Evolutionary conservation across 2,329 filamentous ascomycete species (phyloP).

Genomic region (Cladobotryum mycophilum): DNA sequence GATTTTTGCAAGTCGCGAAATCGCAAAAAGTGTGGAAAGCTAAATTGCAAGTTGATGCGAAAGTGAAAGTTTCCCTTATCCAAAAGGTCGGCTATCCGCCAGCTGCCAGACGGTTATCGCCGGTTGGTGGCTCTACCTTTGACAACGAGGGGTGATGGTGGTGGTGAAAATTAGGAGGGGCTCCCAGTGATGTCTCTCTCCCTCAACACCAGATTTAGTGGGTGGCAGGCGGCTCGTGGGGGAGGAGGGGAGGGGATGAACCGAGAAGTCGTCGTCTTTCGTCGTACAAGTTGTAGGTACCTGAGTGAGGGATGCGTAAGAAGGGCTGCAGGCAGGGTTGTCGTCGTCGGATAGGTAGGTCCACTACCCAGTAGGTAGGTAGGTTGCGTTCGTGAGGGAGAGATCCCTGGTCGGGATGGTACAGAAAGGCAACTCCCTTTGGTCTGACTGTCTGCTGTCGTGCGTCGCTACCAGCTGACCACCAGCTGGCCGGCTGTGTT

Average conservation of each 20-base stretch:
- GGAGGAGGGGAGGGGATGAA: background rate
- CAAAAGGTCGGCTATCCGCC: background rate
- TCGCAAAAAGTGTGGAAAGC: background rate
- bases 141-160: background rate
- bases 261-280: no score
- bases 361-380: background rate
- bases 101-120: background rate
- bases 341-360: background rate
- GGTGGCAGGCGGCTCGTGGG: background rate
- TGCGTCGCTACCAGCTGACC: slow-evolving; percentile 3
- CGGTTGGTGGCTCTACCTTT: background rate
- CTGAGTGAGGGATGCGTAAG: background rate
- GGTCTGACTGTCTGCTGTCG: slow-evolving; percentile 2
- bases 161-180: background rate
- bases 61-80: background rate
- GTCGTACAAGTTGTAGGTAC: background rate
- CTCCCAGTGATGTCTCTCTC: background rate
- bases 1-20: background rate
- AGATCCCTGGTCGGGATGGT: slow-evolving; percentile 3
- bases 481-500: slow-evolving; percentile 1
- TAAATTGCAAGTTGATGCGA: background rate
- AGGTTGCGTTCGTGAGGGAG: background rate
- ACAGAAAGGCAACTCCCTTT: slow-evolving; percentile 5
- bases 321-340: background rate
- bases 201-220: background rate